phyloP scores from a whole-genome alignment of 129 eudicot genomes.

The Gnaphalium uliginosum region DNA sequence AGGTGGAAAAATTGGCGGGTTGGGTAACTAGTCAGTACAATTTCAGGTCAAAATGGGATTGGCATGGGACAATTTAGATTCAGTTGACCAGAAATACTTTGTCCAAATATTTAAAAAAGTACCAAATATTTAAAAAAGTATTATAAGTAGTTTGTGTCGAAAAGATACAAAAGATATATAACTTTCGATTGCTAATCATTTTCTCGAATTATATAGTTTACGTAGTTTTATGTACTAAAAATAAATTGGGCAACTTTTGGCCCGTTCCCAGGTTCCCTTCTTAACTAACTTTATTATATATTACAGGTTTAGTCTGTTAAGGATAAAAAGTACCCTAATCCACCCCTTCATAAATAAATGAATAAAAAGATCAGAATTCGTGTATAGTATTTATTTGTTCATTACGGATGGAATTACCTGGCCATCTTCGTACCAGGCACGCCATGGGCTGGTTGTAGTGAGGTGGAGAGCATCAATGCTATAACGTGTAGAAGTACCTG shows the following conservation, averaged over 20 bases:
- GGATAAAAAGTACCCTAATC: neutral
- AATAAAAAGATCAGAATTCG: neutral
- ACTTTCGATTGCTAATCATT: too few species aligned
- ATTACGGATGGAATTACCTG: slow-evolving; percentile 54
- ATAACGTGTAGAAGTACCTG: slow-evolving; percentile 90
- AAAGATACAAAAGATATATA: neutral
- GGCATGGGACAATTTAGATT: neutral
- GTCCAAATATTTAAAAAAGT: neutral
- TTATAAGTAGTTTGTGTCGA: too few species aligned
- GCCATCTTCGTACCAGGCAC: slow-evolving; percentile 92
- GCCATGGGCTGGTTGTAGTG: slow-evolving; percentile 74
- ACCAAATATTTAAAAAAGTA: too few species aligned
- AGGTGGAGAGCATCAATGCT: slow-evolving; percentile 76
- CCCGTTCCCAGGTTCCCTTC: neutral
- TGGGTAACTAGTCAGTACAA: neutral
- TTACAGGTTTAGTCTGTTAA: neutral
- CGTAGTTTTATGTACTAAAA: too few species aligned
- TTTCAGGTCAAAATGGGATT: neutral
- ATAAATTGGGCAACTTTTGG: neutral
- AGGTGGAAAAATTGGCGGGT: neutral
- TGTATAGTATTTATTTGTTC: neutral
- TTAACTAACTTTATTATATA: neutral
- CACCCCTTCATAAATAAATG: neutral
- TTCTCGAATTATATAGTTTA: neutral
- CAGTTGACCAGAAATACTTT: neutral